phyloP scores from a whole-genome alignment of 371 early-diverging fungal genomes.

The Nematocida ironsii region DNA sequence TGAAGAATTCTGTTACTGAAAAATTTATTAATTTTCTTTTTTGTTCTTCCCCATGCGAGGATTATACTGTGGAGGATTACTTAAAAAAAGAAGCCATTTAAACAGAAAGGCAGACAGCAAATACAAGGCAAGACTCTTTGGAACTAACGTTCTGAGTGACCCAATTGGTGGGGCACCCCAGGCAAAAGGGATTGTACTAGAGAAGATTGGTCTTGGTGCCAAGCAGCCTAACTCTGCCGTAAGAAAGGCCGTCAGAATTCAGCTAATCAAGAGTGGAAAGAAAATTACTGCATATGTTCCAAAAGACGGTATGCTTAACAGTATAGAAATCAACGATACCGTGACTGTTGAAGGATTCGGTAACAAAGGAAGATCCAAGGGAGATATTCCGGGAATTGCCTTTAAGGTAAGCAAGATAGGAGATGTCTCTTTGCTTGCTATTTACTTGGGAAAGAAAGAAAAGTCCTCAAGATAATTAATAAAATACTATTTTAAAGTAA shows the following conservation, averaged over 20 bases:
- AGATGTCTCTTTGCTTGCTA: slow-evolving; percentile 93
- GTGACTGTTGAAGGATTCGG: slow-evolving; percentile 70
- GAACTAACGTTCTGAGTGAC: slow-evolving; percentile 87
- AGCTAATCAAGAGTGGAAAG: slow-evolving; percentile 99
- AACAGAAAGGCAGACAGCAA: slow-evolving; percentile 96
- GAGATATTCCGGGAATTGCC: slow-evolving; percentile 99
- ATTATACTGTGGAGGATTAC: slow-evolving; percentile 94
- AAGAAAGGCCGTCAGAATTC: slow-evolving; percentile 99
- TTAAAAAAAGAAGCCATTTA: slow-evolving; percentile 86
- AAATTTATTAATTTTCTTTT: slow-evolving; percentile 62
- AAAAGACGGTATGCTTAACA: slow-evolving; percentile 98
- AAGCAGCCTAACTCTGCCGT: slow-evolving; percentile 99
- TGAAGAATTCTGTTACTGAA: background rate
- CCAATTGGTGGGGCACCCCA: slow-evolving; percentile 94
- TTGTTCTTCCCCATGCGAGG: slow-evolving; percentile 72
- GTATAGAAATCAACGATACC: slow-evolving; percentile 84
- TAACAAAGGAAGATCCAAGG: slow-evolving; percentile 77
- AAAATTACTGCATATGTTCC: slow-evolving; percentile 99
- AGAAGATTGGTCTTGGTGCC: slow-evolving; percentile 96
- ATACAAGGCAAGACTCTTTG: slow-evolving; percentile 93
- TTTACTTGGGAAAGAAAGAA: slow-evolving; percentile 99
- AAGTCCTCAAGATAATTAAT: slow-evolving; percentile 84
- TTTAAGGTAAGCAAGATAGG: slow-evolving; percentile 99
- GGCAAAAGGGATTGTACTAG: slow-evolving; percentile 99
- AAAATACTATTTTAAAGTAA: slow-evolving; percentile 8